Evolutionary conservation across 2,329 filamentous ascomycete species (phyloP).

Genomic region (Ceratocystis colombiana): DNA sequence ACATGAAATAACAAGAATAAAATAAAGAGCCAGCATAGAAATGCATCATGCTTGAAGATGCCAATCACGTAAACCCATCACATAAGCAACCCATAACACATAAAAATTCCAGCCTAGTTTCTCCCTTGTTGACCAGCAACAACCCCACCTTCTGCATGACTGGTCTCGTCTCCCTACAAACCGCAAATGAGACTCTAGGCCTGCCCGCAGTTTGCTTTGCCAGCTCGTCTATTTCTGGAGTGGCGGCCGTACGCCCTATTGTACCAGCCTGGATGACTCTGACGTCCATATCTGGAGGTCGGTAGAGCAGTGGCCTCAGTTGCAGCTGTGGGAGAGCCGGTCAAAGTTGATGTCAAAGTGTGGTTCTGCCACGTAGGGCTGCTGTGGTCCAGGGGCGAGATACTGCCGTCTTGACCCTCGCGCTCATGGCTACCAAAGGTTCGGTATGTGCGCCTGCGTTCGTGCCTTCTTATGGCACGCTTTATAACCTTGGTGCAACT

Average conservation of each 20-base stretch:
- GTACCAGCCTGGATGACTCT: background rate
- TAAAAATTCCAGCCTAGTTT: background rate
- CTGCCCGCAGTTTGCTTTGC: background rate
- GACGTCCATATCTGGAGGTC: background rate
- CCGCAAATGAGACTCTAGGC: background rate
- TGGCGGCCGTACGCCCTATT: background rate
- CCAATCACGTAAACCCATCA: background rate
- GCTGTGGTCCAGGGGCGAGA: background rate
- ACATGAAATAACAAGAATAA: background rate
- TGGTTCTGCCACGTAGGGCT: background rate
- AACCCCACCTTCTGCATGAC: background rate
- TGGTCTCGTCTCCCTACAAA: background rate
- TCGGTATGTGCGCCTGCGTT: background rate
- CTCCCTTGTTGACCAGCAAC: background rate
- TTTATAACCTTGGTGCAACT: background rate
- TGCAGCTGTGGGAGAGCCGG: background rate
- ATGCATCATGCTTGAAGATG: background rate
- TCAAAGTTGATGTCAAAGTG: background rate
- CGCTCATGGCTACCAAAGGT: constrained; percentile 7
- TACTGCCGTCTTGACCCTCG: background rate
- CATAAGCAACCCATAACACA: constrained; percentile 2
- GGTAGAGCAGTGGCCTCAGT: background rate
- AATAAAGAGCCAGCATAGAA: background rate
- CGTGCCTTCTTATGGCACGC: background rate
- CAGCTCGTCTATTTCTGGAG: background rate